Evolutionary conservation across 306 rosid species (phyloP).

Genomic region (Senna tora): DNA sequence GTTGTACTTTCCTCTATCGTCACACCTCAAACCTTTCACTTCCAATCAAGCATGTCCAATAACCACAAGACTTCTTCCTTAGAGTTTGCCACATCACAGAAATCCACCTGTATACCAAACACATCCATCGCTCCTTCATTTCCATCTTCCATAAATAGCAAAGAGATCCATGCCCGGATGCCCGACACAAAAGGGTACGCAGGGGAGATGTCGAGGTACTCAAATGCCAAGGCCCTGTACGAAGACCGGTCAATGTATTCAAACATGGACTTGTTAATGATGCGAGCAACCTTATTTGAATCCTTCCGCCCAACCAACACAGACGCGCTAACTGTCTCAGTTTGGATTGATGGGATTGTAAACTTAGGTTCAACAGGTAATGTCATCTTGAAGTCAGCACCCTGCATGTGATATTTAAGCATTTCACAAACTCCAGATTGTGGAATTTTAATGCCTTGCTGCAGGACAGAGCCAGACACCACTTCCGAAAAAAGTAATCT

Average conservation of each 20-base stretch:
- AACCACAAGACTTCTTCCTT: constrained; percentile 93
- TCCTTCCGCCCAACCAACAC: constrained; percentile 88
- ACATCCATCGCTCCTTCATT: constrained; percentile 71
- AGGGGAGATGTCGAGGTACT: constrained; percentile 85
- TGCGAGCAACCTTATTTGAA: constrained; percentile 71
- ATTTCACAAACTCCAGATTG: constrained; percentile 59
- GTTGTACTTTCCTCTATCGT: constrained; percentile 11
- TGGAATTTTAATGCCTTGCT: constrained; percentile 55
- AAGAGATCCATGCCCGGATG: constrained; percentile 87
- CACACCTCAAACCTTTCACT: constrained; percentile 50
- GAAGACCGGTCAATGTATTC: constrained; percentile 81
- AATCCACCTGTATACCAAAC: constrained; percentile 92
- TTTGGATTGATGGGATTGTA: constrained; percentile 64
- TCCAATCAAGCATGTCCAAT: constrained; percentile 95
- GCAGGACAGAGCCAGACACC: constrained; percentile 71
- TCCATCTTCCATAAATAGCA: constrained; percentile 85
- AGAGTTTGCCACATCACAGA: constrained; percentile 85
- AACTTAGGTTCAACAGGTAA: constrained; percentile 76
- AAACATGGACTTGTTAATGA: constrained; percentile 69
- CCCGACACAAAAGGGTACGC: constrained; percentile 70
- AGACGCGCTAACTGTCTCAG: constrained; percentile 72
- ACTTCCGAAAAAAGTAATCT: constrained; percentile 74
- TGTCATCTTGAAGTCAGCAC: constrained; percentile 81
- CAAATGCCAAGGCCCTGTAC: constrained; percentile 81
- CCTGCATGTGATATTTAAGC: constrained; percentile 63